These are phyloP conservation scores for Cutaneotrichosporon cavernicola DNA, from an alignment of 1,284 basidiomycete species.

Conservation along the genomic window DNA sequence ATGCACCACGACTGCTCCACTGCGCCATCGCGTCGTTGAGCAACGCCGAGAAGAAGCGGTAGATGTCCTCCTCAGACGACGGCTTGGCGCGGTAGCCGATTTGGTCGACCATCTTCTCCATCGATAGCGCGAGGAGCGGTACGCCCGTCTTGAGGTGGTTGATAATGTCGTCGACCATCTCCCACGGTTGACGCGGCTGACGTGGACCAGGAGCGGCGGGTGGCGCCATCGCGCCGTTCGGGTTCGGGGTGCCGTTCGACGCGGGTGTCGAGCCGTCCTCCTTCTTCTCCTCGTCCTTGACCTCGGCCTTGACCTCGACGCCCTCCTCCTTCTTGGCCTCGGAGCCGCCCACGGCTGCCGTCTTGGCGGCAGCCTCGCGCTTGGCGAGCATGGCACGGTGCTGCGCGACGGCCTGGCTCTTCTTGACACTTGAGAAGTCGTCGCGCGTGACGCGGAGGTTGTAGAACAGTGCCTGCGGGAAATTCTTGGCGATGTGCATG, in stretches of 20 bases:
- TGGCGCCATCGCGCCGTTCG: slow-evolving; percentile 33
- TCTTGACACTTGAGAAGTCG: slow-evolving; percentile 64
- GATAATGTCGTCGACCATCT: slow-evolving; percentile 91
- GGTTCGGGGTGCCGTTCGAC: slow-evolving; percentile 18
- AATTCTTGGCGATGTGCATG: slow-evolving; percentile 85
- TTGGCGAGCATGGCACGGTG: slow-evolving; percentile 23
- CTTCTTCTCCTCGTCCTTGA: slow-evolving; percentile 31
- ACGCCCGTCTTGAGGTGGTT: slow-evolving; percentile 95
- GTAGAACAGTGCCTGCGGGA: slow-evolving; percentile 97
- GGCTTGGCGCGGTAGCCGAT: slow-evolving; percentile 89
- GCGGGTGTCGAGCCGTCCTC: slow-evolving; percentile 20
- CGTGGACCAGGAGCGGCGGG: slow-evolving; percentile 46
- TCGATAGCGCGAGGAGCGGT: slow-evolving; percentile 87
- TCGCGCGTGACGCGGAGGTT: slow-evolving; percentile 87
- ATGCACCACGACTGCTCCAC: slow-evolving; percentile 68
- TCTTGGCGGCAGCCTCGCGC: slow-evolving; percentile 39
- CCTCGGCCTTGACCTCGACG: slow-evolving; percentile 31
- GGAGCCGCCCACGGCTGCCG: slow-evolving; percentile 54
- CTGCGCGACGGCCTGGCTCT: slow-evolving; percentile 35
- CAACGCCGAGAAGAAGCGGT: slow-evolving; percentile 83
- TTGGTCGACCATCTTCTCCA: slow-evolving; percentile 98
- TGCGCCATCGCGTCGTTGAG: slow-evolving; percentile 65
- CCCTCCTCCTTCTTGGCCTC: slow-evolving; percentile 32
- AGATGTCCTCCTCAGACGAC: slow-evolving; percentile 88
- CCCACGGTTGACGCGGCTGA: slow-evolving; percentile 72